Conservation (phyloP, 2,329 filamentous ascomycete genomes). For the Fusarium hainanense region DNA sequence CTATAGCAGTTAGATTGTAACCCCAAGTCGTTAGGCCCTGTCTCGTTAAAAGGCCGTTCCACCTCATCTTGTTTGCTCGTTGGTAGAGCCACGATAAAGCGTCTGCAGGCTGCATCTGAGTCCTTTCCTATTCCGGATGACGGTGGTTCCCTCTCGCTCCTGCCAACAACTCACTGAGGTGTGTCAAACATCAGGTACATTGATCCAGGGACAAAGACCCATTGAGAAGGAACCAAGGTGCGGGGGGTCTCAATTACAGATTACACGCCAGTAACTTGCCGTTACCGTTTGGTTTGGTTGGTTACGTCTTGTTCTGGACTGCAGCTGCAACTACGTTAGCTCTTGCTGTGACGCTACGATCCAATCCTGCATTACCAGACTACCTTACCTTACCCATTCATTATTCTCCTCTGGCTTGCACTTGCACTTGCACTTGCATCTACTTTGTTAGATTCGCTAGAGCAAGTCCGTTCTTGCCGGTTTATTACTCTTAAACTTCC, state of each 20-base stretch:
- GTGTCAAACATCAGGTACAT: conserved; percentile 38
- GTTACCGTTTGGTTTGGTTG: neutral
- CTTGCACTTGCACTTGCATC: conserved; percentile 35
- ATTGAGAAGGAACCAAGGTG: conserved; percentile 18
- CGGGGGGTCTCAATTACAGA: conserved; percentile 23
- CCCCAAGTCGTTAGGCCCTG: conserved; percentile 22
- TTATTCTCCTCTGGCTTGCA: conserved; percentile 30
- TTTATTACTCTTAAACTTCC: neutral
- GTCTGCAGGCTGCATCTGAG: conserved; percentile 31
- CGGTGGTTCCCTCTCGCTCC: conserved; percentile 20
- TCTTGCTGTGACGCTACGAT: conserved; percentile 27
- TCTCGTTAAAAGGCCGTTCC: conserved; percentile 27
- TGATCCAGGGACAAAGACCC: conserved; percentile 37
- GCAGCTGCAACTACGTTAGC: neutral
- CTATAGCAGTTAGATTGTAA: conserved; percentile 18
- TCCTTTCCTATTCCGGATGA: conserved; percentile 42
- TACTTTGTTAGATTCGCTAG: conserved; percentile 14
- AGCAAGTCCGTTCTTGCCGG: conserved; percentile 19
- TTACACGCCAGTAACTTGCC: conserved; percentile 17
- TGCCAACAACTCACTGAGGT: conserved; percentile 28
- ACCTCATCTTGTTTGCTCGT: conserved; percentile 36
- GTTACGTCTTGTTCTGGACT: conserved; percentile 4
- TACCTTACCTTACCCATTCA: conserved; percentile 7
- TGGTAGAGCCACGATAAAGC: conserved; percentile 28
- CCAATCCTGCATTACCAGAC: neutral